Conservation (phyloP, 2,329 filamentous ascomycete species). For the Emmonsiellopsis sp. region DNA sequence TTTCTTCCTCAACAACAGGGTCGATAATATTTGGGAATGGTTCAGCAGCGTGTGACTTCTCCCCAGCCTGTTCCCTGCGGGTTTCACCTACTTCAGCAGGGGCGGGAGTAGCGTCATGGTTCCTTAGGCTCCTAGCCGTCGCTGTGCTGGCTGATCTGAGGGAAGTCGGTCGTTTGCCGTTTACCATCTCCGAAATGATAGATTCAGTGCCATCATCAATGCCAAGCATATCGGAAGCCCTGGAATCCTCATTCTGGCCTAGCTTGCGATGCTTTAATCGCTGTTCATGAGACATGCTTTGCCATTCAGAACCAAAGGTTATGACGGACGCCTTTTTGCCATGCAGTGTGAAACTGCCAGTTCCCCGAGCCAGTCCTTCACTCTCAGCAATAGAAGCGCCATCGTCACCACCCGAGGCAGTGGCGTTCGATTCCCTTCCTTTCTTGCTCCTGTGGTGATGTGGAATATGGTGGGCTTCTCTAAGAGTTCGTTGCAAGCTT, state of each 20-base stretch:
- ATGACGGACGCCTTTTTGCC: slow-evolving; percentile 97
- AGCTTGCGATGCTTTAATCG: slow-evolving; percentile 55
- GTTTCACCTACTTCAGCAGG: background rate
- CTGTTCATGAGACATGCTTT: slow-evolving; percentile 66
- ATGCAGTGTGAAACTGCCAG: slow-evolving; percentile 89
- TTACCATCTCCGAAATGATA: slow-evolving; percentile 16
- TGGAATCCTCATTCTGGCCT: slow-evolving; percentile 29
- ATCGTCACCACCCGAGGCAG: slow-evolving; percentile 46
- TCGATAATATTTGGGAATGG: background rate
- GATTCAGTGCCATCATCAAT: slow-evolving; percentile 21
- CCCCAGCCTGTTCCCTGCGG: background rate
- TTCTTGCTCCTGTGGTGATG: slow-evolving; percentile 63
- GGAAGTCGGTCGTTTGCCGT: slow-evolving; percentile 50
- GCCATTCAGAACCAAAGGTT: slow-evolving; percentile 88
- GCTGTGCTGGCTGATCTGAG: slow-evolving; percentile 57
- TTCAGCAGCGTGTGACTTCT: background rate
- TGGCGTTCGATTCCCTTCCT: slow-evolving; percentile 63
- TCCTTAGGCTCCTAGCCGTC: slow-evolving; percentile 48
- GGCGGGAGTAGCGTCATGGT: slow-evolving; percentile 14
- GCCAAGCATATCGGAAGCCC: slow-evolving; percentile 24
- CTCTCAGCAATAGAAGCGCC: slow-evolving; percentile 38
- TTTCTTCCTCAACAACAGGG: background rate
- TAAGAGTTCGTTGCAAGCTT: slow-evolving; percentile 80
- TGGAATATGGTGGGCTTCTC: slow-evolving; percentile 65
- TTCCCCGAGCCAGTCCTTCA: slow-evolving; percentile 66